Evolutionary conservation across 441 rosid genomes (phyloP).

Genomic region (Omphalea diandra): DNA sequence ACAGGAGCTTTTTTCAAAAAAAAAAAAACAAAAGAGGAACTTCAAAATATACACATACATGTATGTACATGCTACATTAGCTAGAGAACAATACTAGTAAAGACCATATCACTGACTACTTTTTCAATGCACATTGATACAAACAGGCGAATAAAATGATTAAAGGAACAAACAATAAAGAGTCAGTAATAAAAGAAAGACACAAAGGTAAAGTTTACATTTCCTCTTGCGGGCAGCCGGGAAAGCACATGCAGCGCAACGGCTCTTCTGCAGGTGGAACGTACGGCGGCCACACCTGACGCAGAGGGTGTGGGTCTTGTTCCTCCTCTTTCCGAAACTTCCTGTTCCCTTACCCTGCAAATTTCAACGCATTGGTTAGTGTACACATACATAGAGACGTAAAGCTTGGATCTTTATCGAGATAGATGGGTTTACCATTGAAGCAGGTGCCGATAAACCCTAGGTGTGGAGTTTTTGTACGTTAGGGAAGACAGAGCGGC

Average conservation of each 20-base stretch:
- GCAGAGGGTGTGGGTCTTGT: conserved; percentile 94
- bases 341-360: conserved; percentile 93
- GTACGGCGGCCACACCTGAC: conserved; percentile 95
- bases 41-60: too few relatives aligned
- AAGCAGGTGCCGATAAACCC: conserved; percentile 23
- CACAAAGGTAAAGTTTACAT: conserved; percentile 41
- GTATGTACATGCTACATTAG: too few relatives aligned
- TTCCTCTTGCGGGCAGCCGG: conserved; percentile 90
- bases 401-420: background rate
- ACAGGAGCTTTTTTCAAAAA: too few relatives aligned
- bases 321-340: conserved; percentile 95
- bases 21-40: too few relatives aligned
- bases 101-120: too few relatives aligned
- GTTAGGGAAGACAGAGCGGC: background rate
- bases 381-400: too few relatives aligned
- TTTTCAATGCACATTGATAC: too few relatives aligned
- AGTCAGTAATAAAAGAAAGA: background rate
- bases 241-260: conserved; percentile 79
- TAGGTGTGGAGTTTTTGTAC: background rate
- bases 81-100: too few relatives aligned
- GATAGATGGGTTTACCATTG: conserved; percentile 29
- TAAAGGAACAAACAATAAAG: background rate
- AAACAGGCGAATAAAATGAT: background rate
- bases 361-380: background rate
- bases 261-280: conserved; percentile 95